Evolutionary conservation across 257 asterid genomes (phyloP), one percentile per base, ranked within the genome.

Genomic region (Dorcoceras hygrometricum): DNA sequence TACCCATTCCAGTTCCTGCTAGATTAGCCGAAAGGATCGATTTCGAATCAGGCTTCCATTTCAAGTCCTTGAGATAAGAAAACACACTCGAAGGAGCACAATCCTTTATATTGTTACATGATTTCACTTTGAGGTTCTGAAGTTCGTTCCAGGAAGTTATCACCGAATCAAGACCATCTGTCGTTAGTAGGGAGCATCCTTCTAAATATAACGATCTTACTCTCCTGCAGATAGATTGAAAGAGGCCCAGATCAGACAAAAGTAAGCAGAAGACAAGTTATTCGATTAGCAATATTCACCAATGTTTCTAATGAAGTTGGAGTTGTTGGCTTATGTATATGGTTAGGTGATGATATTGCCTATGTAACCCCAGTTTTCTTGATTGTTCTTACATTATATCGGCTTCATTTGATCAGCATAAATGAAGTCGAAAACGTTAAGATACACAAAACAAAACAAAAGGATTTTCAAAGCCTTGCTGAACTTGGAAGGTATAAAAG

Each of bases 161-260:
- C 22, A 82, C 86, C 10, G 68, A 67, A 75, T 87, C 97, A 59
- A 90, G 73, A 29, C 96, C 95, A 1, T 67, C 75, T 3, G 88
- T 75, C n/a, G 87, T 84, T 48, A 90, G 77, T 75, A 75, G 43
- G 1, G 95, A 83, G 76, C 97, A 90, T 63, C 95, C 89, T 77
- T 90, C 89, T 60, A 88, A 48, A 12, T 78, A 72, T 67, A 90
- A 60, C 6, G 36, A 75, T 67, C 78, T 86, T 34, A 86, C 79
- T 56, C 75, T 74, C 89, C 96, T 89, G 87, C 68, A n/a, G 23
- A 23, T 56, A 34, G 23, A 48, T 57, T 66, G 34, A 27, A 58
- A 67, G 14, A 14, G 16, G 16, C 66, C 53, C 23, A 48, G 22
- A 19, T 20, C 23, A 59, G 65, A 16, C 51, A 0, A 43, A 14